Evolutionary conservation across 768 basidiomycete genomes (phyloP), one percentile per base, ranked within the genome.

Genomic region (Pleurotus salmoneostramineus): DNA sequence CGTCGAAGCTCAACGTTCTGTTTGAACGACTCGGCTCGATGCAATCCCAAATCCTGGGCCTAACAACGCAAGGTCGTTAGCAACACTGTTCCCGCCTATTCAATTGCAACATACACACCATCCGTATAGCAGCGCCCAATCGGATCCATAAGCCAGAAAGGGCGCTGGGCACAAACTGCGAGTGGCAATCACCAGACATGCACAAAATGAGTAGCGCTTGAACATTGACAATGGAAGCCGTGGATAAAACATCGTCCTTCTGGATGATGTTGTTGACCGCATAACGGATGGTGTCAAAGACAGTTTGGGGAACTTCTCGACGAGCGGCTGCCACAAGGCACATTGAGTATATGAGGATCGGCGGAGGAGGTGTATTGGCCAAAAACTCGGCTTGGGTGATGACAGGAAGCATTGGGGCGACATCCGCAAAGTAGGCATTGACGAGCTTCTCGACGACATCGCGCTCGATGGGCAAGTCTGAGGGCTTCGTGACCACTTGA

Each of bases 21-120:
- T 64, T 86, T 90, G 44, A 89, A 86, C 0, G 89, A 87, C 69
- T 95, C 93, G 46, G 95, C 92, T 27, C 97, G 84, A 70, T 98
- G 96, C 51, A 99, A 73, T 3, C 97, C 97, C 32, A 99, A 79
- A 68, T 98, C 96, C 75, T 99, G 97, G 3, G 96, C 97, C 95
- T 94, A 62, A 17, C 32, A 61, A 11, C 56, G 35, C 10, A 52
- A 34, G 21, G 49, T 62, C 27, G 42, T 32, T 45, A 56, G 44
- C 12, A 14, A 5, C 44, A 15, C 6, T 32, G 46, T 17, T 15
- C 42, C 33, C 11, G 42, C 21, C n/a, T 33, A 27, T 27, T 51
- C 57, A 1, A 6, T 45, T 45, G 59, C 56, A 61, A 59, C 21
- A 27, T n/a, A 73, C 85, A 63, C 58, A 91, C 89, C 96, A 98